These are phyloP conservation scores for Dipteronia dyeriana DNA, from an alignment of 345 rosid species.

Conservation along the genomic window DNA sequence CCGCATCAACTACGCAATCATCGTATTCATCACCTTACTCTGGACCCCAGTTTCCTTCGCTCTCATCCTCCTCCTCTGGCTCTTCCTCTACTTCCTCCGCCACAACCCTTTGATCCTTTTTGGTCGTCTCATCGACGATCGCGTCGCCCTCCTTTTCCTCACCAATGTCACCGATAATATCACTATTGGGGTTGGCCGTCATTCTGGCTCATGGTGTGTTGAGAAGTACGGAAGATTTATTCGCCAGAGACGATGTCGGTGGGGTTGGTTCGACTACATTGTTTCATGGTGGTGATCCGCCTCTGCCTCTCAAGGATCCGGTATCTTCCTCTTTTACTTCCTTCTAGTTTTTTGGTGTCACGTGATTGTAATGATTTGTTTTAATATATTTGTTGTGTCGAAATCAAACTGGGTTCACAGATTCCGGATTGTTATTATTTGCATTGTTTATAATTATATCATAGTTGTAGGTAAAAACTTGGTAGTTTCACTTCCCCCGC, in stretches of 20 bases:
- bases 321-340: conserved; percentile 28
- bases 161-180: conserved; percentile 44
- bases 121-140: conserved; percentile 44
- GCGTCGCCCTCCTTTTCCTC: conserved; percentile 31
- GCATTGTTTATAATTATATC: too few species aligned
- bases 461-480: too few species aligned
- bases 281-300: neutral
- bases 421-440: too few species aligned
- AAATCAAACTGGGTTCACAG: neutral
- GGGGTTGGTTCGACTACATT: conserved; percentile 13
- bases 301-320: conserved; percentile 22
- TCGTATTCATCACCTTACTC: conserved; percentile 49
- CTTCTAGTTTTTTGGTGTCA: conserved; percentile 9
- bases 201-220: conserved; percentile 49
- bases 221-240: conserved; percentile 40
- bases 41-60: conserved; percentile 60
- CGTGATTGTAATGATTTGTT: neutral
- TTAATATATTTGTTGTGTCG: neutral
- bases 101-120: conserved; percentile 42
- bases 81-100: conserved; percentile 53
- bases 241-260: conserved; percentile 38
- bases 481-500: too few species aligned
- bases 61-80: conserved; percentile 48
- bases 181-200: conserved; percentile 39
- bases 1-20: conserved; percentile 47